Evolutionary conservation across 768 basidiomycete genomes (phyloP).

Genomic region (Pleurotus ostreatus): DNA sequence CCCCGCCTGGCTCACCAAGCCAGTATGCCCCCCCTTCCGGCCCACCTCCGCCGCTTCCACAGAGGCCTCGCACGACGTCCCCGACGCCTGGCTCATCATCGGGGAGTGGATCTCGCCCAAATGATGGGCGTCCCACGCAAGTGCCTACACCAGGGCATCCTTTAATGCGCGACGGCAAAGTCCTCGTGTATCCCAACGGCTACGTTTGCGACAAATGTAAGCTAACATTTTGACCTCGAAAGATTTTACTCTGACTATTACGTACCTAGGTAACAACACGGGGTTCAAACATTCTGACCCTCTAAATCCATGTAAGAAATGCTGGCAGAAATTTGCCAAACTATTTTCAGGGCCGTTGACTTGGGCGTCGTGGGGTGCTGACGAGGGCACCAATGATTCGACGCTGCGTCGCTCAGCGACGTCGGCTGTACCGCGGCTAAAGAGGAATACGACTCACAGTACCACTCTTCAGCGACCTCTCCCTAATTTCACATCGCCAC

Average conservation of each 20-base stretch:
- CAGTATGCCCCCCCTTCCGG: slow-evolving; percentile 2
- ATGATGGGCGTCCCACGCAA: slow-evolving; percentile 62
- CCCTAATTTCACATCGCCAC: slow-evolving; percentile 22
- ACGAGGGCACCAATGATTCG: slow-evolving; percentile 8
- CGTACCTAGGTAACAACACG: slow-evolving; percentile 58
- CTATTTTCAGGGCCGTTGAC: slow-evolving; percentile 58
- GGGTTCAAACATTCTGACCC: slow-evolving; percentile 74
- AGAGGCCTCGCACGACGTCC: slow-evolving; percentile 22
- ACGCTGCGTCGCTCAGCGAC: neutral
- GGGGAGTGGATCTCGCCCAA: slow-evolving; percentile 16
- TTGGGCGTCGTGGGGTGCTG: slow-evolving; percentile 37
- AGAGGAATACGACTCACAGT: slow-evolving; percentile 2
- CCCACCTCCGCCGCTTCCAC: slow-evolving; percentile 18
- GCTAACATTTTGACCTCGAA: slow-evolving; percentile 11
- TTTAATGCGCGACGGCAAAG: slow-evolving; percentile 52
- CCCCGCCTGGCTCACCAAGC: slow-evolving; percentile 13
- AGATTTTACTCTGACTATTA: too few species aligned
- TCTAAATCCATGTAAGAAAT: slow-evolving; percentile 60
- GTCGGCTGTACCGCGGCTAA: neutral
- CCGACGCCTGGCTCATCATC: slow-evolving; percentile 3
- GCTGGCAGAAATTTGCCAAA: slow-evolving; percentile 70
- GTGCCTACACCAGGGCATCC: slow-evolving; percentile 65
- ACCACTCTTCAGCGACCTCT: slow-evolving; percentile 35
- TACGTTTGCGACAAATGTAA: slow-evolving; percentile 67
- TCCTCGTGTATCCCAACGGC: slow-evolving; percentile 68